Evolutionary conservation across 352 stramenopile genomes (phyloP), one percentile per base, ranked within the genome.

Genomic region (Phytophthora ramorum): DNA sequence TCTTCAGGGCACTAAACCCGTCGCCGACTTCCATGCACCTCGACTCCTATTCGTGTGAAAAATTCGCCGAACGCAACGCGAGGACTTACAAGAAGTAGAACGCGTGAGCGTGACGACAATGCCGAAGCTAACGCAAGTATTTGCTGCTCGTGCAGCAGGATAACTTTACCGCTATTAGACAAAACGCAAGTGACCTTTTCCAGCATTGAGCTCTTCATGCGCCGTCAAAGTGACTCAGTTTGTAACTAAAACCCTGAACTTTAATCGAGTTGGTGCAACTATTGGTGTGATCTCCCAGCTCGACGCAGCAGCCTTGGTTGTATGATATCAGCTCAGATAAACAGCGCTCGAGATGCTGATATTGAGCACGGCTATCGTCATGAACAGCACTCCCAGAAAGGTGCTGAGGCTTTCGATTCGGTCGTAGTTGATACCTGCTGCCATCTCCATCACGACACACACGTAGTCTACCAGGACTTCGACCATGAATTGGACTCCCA

Each of bases 381-480:
- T 69, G 49, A 77, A 72, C 6, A 79, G 7, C 0, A 66, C 46
- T 0, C 48, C 55, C 4, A 82, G 10, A 26, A 75, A 82, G 2
- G 66, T 51, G 9, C 63, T 61, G 51, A 71, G 66, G 13, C 59
- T 63, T 40, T 62, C 44, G 3, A 75, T 65, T 14, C 57, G 50
- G 4, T 69, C 46, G 34, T 77, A 75, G 19, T 75, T 51, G 12
- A 81, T 63, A 0, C 63, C 67, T 12, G 53, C 57, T 8, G 58
- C 48, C 40, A 79, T 77, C 41, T 81, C 74, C 44, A 79, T 35
- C 1, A 71, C 46, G 4, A 71, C 71, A 0, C 61, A 67, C 13
- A 75, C 17, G 24, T 71, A 79, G 43, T 78, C 67, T 14, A 79
- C 60, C 0, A 64, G 58, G 48, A 77, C 62, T 35, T 81, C 63